Percentiles rank a stretch among this genome's conserved stretches.
These are phyloP conservation scores for Neofusicoccum parvum DNA, from an alignment of 2,329 filamentous ascomycete species.

Conservation along the genomic window DNA sequence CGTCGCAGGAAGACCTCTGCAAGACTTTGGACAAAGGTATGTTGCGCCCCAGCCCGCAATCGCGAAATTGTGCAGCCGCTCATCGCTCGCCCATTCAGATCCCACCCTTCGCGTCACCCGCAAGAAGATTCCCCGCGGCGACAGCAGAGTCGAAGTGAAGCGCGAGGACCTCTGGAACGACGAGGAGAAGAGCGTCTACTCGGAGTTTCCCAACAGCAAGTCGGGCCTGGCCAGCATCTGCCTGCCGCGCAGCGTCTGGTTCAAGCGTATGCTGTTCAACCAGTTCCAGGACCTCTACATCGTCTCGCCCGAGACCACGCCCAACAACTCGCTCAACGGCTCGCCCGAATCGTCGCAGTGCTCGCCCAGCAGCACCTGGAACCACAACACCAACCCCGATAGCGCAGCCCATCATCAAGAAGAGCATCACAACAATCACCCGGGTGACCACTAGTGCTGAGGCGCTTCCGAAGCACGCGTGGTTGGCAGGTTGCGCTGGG, in stretches of 20 bases:
- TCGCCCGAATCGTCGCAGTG: constrained; percentile 42
- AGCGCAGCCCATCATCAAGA: not conserved
- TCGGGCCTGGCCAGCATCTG: constrained; percentile 51
- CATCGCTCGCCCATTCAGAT: constrained; percentile 34
- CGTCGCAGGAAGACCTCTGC: constrained; percentile 49
- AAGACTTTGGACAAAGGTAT: constrained; percentile 39
- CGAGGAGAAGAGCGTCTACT: constrained; percentile 34
- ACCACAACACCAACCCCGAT: not conserved
- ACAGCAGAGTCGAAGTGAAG: constrained; percentile 49
- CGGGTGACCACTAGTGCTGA: not conserved
- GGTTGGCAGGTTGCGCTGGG: not conserved
- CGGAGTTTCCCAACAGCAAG: constrained; percentile 43
- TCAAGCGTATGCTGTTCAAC: constrained; percentile 49
- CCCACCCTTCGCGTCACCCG: constrained; percentile 49
- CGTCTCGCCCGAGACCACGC: constrained; percentile 44
- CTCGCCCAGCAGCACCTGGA: constrained; percentile 29
- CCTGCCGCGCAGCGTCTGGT: constrained; percentile 47
- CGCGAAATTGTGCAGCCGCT: not conserved
- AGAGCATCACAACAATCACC: not conserved
- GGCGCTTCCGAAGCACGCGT: not conserved
- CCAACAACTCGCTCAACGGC: constrained; percentile 39
- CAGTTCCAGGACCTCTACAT: constrained; percentile 54
- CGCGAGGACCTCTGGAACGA: constrained; percentile 48
- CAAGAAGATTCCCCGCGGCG: constrained; percentile 49
- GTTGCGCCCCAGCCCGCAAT: constrained; percentile 21